Conservation (phyloP, 1,284 basidiomycete genomes). For the Marasmius sp. region DNA sequence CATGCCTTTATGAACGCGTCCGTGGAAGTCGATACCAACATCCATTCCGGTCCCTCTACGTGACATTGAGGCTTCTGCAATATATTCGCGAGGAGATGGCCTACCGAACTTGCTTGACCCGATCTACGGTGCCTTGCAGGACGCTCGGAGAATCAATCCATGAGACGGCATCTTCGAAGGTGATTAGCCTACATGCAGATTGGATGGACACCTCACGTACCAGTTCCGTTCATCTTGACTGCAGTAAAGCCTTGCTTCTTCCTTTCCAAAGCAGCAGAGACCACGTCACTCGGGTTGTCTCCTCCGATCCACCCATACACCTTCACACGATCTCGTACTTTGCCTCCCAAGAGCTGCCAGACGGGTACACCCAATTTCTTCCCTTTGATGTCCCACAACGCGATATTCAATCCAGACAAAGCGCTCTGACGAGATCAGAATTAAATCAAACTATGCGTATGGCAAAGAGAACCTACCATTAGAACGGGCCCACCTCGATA, state of each 20-base stretch:
- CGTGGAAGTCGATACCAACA: slow-evolving; percentile 64
- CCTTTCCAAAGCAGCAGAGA: slow-evolving; percentile 58
- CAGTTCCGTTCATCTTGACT: slow-evolving; percentile 78
- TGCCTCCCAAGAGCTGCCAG: slow-evolving; percentile 75
- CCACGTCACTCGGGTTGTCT: slow-evolving; percentile 65
- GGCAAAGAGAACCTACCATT: slow-evolving; percentile 46
- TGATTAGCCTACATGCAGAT: neutral
- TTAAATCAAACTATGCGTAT: neutral
- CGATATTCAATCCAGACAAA: slow-evolving; percentile 40
- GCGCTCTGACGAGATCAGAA: slow-evolving; percentile 27
- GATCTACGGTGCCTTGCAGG: slow-evolving; percentile 58
- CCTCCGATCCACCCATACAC: slow-evolving; percentile 77
- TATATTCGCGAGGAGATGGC: slow-evolving; percentile 26
- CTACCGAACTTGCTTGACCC: slow-evolving; percentile 62
- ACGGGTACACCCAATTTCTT: slow-evolving; percentile 76
- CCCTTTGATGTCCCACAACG: slow-evolving; percentile 78
- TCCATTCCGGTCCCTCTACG: slow-evolving; percentile 54
- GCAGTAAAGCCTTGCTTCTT: slow-evolving; percentile 74
- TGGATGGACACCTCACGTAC: slow-evolving; percentile 25
- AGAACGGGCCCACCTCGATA: slow-evolving; percentile 75
- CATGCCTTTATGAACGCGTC: slow-evolving; percentile 71
- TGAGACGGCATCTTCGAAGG: slow-evolving; percentile 34
- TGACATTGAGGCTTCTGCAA: neutral
- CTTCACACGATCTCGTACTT: slow-evolving; percentile 58
- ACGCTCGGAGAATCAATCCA: slow-evolving; percentile 52